Conservation (phyloP, 2,329 filamentous ascomycete genomes). For the Alternaria alternata region DNA sequence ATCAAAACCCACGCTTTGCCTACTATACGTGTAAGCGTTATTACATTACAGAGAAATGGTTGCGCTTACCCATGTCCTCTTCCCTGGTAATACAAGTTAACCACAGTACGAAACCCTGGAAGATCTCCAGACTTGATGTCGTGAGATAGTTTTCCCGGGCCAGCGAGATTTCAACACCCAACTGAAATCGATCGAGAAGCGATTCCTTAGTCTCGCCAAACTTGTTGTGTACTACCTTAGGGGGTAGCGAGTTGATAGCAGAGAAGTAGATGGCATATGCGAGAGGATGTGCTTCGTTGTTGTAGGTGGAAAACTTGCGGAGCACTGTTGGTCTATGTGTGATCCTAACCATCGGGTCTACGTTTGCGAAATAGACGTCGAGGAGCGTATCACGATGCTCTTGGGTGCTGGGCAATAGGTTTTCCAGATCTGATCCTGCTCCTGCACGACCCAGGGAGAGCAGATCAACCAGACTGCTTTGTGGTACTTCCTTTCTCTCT, state of each 20-base stretch:
- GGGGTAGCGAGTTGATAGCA: constrained; percentile 46
- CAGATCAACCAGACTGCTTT: constrained; percentile 43
- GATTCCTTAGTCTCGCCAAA: constrained; percentile 46
- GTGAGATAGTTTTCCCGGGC: constrained; percentile 50
- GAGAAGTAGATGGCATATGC: constrained; percentile 50
- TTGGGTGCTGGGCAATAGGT: constrained; percentile 41
- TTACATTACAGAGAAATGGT: not conserved
- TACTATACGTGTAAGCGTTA: constrained; percentile 17
- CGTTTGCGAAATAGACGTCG: constrained; percentile 46
- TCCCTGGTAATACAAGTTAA: constrained; percentile 50
- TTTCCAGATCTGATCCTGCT: constrained; percentile 34
- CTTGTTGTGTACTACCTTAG: constrained; percentile 38
- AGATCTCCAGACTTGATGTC: constrained; percentile 48
- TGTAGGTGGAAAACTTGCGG: constrained; percentile 39
- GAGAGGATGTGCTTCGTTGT: constrained; percentile 43
- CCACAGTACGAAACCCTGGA: constrained; percentile 50
- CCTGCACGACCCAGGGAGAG: constrained; percentile 45
- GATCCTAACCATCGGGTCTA: constrained; percentile 51
- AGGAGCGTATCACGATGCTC: constrained; percentile 45
- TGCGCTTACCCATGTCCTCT: constrained; percentile 49
- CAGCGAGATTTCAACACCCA: constrained; percentile 48
- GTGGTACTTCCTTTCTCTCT: constrained; percentile 37
- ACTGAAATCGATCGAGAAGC: constrained; percentile 43
- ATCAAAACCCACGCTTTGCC: constrained; percentile 51
- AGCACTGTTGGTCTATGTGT: constrained; percentile 45